A percentile compares a stretch with the other conserved stretches of the same genome.
Evolutionary conservation across 2,329 filamentous ascomycete species (phyloP).

Genomic region (Drechslerella dactyloides): DNA sequence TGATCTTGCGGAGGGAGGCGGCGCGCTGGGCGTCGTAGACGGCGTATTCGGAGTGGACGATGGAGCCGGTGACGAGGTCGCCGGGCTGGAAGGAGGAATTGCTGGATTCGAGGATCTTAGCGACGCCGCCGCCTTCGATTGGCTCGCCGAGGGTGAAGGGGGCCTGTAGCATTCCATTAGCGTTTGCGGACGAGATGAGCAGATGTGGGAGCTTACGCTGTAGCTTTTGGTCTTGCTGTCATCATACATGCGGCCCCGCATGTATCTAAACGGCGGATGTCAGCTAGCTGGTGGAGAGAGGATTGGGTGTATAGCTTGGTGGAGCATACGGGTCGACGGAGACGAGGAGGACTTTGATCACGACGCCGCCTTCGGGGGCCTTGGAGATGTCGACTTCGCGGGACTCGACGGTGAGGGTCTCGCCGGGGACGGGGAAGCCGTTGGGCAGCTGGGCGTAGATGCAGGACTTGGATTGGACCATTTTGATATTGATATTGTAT

Average conservation of each 20-base stretch:
- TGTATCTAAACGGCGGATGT: conserved; percentile 62
- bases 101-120: conserved; percentile 74
- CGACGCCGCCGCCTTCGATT: conserved; percentile 69
- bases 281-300: neutral
- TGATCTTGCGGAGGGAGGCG: conserved; percentile 63
- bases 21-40: conserved; percentile 62
- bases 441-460: conserved; percentile 26
- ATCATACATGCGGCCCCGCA: conserved; percentile 79
- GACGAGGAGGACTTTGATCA: conserved; percentile 72
- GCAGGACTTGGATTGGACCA: conserved; percentile 46
- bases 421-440: conserved; percentile 69
- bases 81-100: conserved; percentile 69
- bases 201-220: conserved; percentile 56
- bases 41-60: conserved; percentile 74
- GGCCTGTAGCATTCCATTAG: conserved; percentile 54
- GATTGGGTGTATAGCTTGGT: neutral
- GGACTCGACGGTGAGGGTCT: conserved; percentile 73
- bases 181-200: neutral
- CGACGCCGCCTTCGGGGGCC: conserved; percentile 69
- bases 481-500: conserved; percentile 10
- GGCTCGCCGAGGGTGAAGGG: conserved; percentile 69
- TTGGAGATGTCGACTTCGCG: conserved; percentile 71
- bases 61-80: conserved; percentile 67
- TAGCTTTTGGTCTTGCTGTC: conserved; percentile 70
- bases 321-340: conserved; percentile 71